These are phyloP conservation scores for Petasospora rhodanensis DNA, from an alignment of 1,139 yeast species.

Conservation along the genomic window DNA sequence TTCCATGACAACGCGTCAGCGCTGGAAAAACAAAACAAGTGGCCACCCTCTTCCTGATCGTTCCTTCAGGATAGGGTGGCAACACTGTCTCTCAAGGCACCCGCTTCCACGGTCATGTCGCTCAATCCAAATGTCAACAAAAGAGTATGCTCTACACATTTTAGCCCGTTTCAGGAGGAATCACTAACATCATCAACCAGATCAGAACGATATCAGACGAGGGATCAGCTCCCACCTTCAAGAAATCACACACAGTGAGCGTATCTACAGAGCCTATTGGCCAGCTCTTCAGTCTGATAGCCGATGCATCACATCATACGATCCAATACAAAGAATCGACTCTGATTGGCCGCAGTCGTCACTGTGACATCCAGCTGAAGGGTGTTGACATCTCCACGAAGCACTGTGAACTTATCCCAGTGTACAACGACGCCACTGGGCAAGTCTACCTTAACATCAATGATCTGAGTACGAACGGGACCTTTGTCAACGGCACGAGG, in stretches of 20 bases:
- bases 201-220: slow-evolving; percentile 11
- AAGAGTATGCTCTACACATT: too few species aligned
- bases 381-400: slow-evolving; percentile 64
- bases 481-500: slow-evolving; percentile 54
- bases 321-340: slow-evolving; percentile 7
- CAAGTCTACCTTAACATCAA: slow-evolving; percentile 42
- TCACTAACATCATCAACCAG: slow-evolving; percentile 1
- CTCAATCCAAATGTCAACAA: slow-evolving; percentile 7
- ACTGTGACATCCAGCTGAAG: slow-evolving; percentile 51
- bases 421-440: slow-evolving; percentile 32
- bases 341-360: slow-evolving; percentile 55
- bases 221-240: slow-evolving; percentile 6
- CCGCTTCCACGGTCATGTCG: too few species aligned
- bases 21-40: not conserved
- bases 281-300: slow-evolving; percentile 16
- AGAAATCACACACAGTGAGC: slow-evolving; percentile 12
- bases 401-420: slow-evolving; percentile 52
- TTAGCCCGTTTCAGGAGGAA: too few species aligned
- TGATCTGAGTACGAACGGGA: slow-evolving; percentile 66
- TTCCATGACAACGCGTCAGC: slow-evolving; percentile 2
- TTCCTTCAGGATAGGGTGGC: too few species aligned
- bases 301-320: slow-evolving; percentile 6
- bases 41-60: slow-evolving; percentile 3
- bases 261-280: slow-evolving; percentile 12
- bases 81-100: too few species aligned